Percentiles rank a stretch among this genome's conserved stretches.
Evolutionary conservation across 73 alveolate species (phyloP).

Genomic region (Paraurostyla sp.): DNA sequence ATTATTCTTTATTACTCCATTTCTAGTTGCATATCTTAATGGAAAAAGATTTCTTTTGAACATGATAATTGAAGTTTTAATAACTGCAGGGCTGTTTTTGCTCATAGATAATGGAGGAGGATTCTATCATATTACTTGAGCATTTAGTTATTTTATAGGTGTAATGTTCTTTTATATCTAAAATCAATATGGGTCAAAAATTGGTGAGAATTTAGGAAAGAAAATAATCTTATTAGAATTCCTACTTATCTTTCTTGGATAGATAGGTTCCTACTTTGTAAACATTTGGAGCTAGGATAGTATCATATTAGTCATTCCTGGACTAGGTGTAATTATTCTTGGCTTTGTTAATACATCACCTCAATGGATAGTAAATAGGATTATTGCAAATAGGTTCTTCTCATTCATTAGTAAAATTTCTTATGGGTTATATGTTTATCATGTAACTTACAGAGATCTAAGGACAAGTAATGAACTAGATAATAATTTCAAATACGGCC

Average conservation of each 20-base stretch:
- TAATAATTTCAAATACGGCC: background rate
- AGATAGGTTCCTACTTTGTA: background rate
- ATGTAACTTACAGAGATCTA: background rate
- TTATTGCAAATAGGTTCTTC: background rate
- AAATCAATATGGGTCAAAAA: background rate
- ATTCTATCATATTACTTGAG: background rate
- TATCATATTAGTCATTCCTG: background rate
- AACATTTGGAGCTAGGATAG: background rate
- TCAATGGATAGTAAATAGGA: background rate
- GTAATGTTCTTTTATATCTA: background rate
- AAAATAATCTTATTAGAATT: background rate
- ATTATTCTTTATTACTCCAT: background rate
- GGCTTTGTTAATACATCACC: background rate
- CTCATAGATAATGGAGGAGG: background rate
- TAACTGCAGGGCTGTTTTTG: background rate
- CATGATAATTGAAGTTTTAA: background rate
- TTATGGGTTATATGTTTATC: background rate
- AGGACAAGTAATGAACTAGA: background rate
- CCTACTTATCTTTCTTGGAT: background rate
- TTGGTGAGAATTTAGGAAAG: background rate
- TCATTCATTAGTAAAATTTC: background rate
- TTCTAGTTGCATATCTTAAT: slow-evolving; percentile 16
- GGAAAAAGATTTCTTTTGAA: background rate
- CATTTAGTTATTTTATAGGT: slow-evolving; percentile 1
- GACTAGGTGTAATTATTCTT: background rate